These are phyloP conservation scores for Boletus subparvulus DNA, from an alignment of 768 basidiomycete genomes.

Conservation along the genomic window DNA sequence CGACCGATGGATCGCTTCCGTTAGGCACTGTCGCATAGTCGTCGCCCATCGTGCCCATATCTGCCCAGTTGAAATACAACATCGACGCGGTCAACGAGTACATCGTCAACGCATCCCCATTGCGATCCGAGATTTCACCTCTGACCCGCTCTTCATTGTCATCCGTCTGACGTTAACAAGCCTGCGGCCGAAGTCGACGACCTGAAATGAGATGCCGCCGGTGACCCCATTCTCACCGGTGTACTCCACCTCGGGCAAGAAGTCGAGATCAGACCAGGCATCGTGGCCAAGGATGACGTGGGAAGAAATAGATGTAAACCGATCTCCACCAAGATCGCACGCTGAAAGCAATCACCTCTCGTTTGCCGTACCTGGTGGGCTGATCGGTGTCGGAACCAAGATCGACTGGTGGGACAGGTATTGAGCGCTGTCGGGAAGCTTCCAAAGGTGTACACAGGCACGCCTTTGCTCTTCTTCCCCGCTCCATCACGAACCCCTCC, in stretches of 20 bases:
- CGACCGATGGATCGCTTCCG: background rate
- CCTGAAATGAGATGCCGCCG: slow-evolving; percentile 96
- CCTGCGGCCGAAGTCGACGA: slow-evolving; percentile 97
- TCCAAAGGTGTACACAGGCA: slow-evolving; percentile 89
- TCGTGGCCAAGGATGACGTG: slow-evolving; percentile 89
- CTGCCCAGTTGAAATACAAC: slow-evolving; percentile 98
- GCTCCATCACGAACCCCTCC: background rate
- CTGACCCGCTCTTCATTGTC: slow-evolving; percentile 91
- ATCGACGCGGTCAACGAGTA: slow-evolving; percentile 59
- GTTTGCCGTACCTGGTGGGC: slow-evolving; percentile 95
- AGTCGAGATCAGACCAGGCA: slow-evolving; percentile 95
- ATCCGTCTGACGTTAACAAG: slow-evolving; percentile 99
- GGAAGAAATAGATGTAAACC: slow-evolving; percentile 84
- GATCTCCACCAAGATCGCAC: slow-evolving; percentile 84
- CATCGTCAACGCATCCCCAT: no score
- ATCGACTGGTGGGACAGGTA: slow-evolving; percentile 97
- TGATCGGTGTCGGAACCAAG: slow-evolving; percentile 97
- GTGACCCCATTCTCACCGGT: slow-evolving; percentile 95
- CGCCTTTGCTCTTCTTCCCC: background rate
- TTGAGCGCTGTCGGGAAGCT: slow-evolving; percentile 92
- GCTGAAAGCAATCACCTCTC: slow-evolving; percentile 94
- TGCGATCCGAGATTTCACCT: slow-evolving; percentile 88
- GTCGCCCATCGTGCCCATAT: slow-evolving; percentile 98
- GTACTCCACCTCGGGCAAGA: slow-evolving; percentile 88
- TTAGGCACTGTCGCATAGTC: slow-evolving; percentile 94